Evolutionary conservation across 345 rosid genomes (phyloP).

Genomic region (Orychophragmus violaceus): DNA sequence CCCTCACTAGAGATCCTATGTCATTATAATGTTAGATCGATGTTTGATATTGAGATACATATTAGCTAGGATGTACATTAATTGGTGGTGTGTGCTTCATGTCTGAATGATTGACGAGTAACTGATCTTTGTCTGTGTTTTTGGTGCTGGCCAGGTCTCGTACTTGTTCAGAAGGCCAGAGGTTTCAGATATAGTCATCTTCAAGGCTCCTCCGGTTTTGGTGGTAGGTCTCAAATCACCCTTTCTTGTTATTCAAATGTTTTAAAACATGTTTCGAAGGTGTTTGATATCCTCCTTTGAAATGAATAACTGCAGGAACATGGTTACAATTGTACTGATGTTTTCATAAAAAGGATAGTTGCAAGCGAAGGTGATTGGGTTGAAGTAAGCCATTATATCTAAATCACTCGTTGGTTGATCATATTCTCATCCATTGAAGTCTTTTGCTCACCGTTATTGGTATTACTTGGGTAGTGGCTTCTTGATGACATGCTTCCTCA

Average conservation of each 20-base stretch:
- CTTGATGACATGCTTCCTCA: background rate
- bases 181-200: slow-evolving; percentile 77
- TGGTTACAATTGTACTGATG: slow-evolving; percentile 60
- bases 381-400: slow-evolving; percentile 52
- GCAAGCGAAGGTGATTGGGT: slow-evolving; percentile 86
- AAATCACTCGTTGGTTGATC: slow-evolving; percentile 15
- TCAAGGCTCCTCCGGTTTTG: slow-evolving; percentile 77
- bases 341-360: slow-evolving; percentile 83
- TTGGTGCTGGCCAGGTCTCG: slow-evolving; percentile 51
- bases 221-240: slow-evolving; percentile 36
- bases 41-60: background rate
- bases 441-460: background rate
- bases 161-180: slow-evolving; percentile 77
- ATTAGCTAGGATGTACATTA: background rate
- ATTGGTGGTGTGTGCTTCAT: background rate
- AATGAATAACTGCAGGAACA: slow-evolving; percentile 44
- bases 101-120: background rate
- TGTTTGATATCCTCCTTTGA: slow-evolving; percentile 15
- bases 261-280: background rate
- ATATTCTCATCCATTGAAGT: background rate
- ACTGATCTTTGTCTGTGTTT: background rate
- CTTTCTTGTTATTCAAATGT: background rate
- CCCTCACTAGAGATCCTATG: background rate
- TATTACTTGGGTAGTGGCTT: background rate
- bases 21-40: background rate